Percentiles rank a stretch among this genome's conserved stretches.
phyloP scores from a whole-genome alignment of 306 rosid genomes.

The Purshia tridentata region DNA sequence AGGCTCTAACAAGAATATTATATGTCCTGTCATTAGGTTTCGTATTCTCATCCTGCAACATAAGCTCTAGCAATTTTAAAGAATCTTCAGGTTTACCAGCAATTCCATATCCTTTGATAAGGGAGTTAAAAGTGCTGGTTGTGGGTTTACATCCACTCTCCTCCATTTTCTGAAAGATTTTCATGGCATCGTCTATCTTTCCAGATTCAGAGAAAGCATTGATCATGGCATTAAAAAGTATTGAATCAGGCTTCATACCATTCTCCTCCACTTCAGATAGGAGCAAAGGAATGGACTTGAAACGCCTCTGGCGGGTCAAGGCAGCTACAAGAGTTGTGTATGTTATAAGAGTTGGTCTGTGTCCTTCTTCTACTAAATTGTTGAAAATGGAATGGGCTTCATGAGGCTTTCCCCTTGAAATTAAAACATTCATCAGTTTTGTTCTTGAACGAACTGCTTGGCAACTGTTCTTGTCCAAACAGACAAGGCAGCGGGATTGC shows the following conservation, averaged over 20 bases:
- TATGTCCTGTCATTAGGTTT: conserved; percentile 84
- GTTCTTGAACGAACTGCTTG: conserved; percentile 77
- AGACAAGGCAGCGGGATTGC: conserved; percentile 57
- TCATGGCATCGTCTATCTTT: conserved; percentile 64
- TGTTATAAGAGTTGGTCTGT: conserved; percentile 77
- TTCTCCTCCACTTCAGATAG: conserved; percentile 67
- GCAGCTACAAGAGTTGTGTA: conserved; percentile 89
- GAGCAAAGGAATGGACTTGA: conserved; percentile 68
- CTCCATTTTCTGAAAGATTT: conserved; percentile 72
- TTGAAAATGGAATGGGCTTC: conserved; percentile 71
- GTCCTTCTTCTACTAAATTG: conserved; percentile 72
- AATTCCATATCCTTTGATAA: conserved; percentile 81
- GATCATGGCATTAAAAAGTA: conserved; percentile 87
- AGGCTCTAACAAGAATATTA: conserved; percentile 80
- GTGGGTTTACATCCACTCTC: conserved; percentile 78
- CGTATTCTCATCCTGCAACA: conserved; percentile 49
- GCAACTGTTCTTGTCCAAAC: conserved; percentile 64
- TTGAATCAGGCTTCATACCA: conserved; percentile 81
- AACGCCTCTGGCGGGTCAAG: conserved; percentile 74
- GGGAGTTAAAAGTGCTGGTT: conserved; percentile 84
- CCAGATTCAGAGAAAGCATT: conserved; percentile 87
- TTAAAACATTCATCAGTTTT: conserved; percentile 70
- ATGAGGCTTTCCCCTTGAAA: conserved; percentile 67
- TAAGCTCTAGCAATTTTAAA: conserved; percentile 64
- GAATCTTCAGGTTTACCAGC: conserved; percentile 73